Percentiles rank a stretch among this genome's conserved stretches.
Evolutionary conservation across 2,329 filamentous ascomycete genomes (phyloP).

Genomic region (Alternaria brassicae): DNA sequence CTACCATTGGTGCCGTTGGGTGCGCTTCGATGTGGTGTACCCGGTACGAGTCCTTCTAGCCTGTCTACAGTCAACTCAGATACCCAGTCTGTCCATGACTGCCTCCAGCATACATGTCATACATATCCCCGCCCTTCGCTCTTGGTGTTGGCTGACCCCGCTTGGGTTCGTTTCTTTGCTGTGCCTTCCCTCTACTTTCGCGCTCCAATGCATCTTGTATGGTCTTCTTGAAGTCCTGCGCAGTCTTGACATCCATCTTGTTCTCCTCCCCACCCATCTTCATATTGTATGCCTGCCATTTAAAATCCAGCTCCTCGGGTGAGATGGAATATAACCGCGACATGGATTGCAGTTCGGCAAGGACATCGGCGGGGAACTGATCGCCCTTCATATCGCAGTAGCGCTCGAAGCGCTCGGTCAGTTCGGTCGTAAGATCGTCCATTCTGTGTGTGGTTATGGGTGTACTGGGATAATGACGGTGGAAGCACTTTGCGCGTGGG

Average conservation of each 20-base stretch:
- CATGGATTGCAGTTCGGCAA: conserved; percentile 83
- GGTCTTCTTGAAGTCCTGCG: conserved; percentile 82
- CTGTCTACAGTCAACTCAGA: conserved; percentile 37
- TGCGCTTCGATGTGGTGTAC: conserved; percentile 52
- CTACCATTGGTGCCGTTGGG: conserved; percentile 53
- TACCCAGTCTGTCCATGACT: neutral
- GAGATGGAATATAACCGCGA: conserved; percentile 81
- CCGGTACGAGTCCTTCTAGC: conserved; percentile 57
- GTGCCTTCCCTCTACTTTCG: conserved; percentile 71
- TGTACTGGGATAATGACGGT: conserved; percentile 7
- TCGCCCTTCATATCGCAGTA: conserved; percentile 60
- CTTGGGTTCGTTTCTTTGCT: conserved; percentile 67
- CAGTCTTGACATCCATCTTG: conserved; percentile 71
- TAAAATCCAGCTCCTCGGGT: conserved; percentile 90
- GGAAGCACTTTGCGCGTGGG: conserved; percentile 20
- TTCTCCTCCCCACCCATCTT: conserved; percentile 87
- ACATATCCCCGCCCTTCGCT: conserved; percentile 69
- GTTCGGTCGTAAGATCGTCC: conserved; percentile 60
- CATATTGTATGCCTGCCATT: conserved; percentile 98
- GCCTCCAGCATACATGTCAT: conserved; percentile 70
- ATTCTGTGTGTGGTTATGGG: conserved; percentile 44
- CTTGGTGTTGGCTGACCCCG: conserved; percentile 67
- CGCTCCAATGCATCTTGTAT: conserved; percentile 85
- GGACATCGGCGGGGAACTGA: conserved; percentile 76
- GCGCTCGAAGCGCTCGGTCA: conserved; percentile 68